These are phyloP conservation scores for Oxalis stricta DNA, from an alignment of 441 rosid species.

Conservation along the genomic window DNA sequence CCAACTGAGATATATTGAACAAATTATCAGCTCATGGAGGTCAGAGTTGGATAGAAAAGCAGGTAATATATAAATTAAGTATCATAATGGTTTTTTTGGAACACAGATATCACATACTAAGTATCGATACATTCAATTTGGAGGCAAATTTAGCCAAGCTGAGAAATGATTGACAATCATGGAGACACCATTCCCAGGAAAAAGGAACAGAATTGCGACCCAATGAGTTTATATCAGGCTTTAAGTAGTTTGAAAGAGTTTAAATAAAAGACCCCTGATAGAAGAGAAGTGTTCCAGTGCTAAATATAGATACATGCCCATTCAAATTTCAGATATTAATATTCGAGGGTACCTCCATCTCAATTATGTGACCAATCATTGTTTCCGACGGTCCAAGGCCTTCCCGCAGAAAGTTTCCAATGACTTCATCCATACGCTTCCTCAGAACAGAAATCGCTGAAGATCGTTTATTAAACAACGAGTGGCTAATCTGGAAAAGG, in stretches of 20 bases:
- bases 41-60: too few species aligned
- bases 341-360: constrained; percentile 66
- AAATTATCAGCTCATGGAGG: too few species aligned
- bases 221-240: too few species aligned
- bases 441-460: constrained; percentile 69
- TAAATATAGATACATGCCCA: too few species aligned
- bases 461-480: constrained; percentile 57
- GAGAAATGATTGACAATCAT: background rate
- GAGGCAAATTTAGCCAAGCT: background rate
- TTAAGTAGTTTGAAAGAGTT: too few species aligned
- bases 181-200: background rate
- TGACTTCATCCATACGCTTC: constrained; percentile 90
- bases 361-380: constrained; percentile 84
- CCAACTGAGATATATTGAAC: too few species aligned
- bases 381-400: constrained; percentile 93
- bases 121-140: too few species aligned
- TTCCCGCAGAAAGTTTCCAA: constrained; percentile 68
- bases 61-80: too few species aligned
- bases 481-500: constrained; percentile 73
- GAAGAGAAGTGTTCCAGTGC: too few species aligned
- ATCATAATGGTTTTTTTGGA: too few species aligned
- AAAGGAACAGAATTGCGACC: too few species aligned
- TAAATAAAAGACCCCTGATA: background rate
- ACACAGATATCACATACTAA: too few species aligned
- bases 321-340: background rate